A percentile compares a stretch with the other conserved stretches of the same genome.
Evolutionary conservation across 345 rosid genomes (phyloP).

Genomic region (Gossypium anomalum): DNA sequence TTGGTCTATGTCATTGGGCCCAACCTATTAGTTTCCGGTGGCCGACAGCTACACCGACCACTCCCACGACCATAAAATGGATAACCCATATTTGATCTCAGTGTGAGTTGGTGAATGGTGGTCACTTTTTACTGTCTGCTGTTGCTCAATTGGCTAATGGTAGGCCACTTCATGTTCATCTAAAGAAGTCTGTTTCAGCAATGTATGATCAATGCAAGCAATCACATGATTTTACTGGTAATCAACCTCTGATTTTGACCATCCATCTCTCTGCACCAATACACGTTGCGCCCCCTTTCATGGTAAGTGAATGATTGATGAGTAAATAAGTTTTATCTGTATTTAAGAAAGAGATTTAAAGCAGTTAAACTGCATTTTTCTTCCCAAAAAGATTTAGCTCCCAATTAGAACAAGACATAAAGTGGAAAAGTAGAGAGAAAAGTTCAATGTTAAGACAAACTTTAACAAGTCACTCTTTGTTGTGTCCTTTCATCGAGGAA

Average conservation of each 20-base stretch:
- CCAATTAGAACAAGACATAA: background rate
- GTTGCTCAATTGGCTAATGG: background rate
- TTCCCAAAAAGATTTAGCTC: too few species aligned
- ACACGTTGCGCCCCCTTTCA: background rate
- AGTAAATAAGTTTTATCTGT: too few species aligned
- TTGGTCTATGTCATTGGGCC: background rate
- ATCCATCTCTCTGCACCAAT: background rate
- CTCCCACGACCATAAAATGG: background rate
- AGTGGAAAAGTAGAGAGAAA: background rate
- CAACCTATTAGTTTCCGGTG: background rate
- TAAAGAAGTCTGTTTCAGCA: background rate
- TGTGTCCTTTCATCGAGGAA: background rate
- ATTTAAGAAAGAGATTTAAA: too few species aligned
- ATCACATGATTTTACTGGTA: slow-evolving; percentile 4
- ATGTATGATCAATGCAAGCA: background rate
- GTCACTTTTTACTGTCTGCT: background rate
- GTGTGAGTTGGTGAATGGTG: background rate
- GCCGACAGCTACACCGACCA: background rate
- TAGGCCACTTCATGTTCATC: background rate
- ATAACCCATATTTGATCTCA: background rate
- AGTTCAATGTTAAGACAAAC: background rate
- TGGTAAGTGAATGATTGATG: background rate
- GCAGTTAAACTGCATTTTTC: too few species aligned
- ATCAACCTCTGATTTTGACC: background rate
- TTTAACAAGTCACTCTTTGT: background rate